Percentiles rank a stretch among this genome's conserved stretches.
phyloP scores from a whole-genome alignment of 83 land plant species.

The Diphasiastrum complanatum region DNA sequence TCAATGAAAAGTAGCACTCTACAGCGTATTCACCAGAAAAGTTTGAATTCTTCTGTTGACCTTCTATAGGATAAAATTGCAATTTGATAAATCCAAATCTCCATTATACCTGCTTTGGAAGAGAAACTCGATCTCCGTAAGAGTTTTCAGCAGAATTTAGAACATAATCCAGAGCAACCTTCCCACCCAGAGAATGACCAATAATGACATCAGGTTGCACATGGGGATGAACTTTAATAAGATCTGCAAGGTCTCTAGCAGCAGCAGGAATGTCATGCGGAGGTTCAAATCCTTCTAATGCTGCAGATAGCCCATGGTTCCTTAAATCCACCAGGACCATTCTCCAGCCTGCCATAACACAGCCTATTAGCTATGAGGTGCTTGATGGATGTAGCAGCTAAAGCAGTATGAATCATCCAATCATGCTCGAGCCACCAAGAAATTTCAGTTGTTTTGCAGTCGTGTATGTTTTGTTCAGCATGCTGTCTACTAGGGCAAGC shows the following conservation, averaged over 20 bases:
- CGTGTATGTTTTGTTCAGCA: no score
- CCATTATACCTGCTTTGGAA: conserved; percentile 54
- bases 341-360: conserved; percentile 62
- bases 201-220: conserved; percentile 65
- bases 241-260: conserved; percentile 63
- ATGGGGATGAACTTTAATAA: conserved; percentile 43
- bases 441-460: no score
- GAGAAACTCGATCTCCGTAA: conserved; percentile 39
- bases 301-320: conserved; percentile 73
- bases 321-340: conserved; percentile 68
- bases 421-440: no score
- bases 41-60: no score
- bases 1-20: no score
- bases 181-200: conserved; percentile 84
- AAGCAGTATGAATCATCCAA: no score
- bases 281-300: conserved; percentile 39
- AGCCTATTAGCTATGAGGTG: no score
- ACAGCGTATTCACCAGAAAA: no score
- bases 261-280: conserved; percentile 68
- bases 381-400: no score
- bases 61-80: no score
- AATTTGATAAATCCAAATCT: not conserved
- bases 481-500: no score
- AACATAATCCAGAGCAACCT: conserved; percentile 62
- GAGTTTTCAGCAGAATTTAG: conserved; percentile 41